These are phyloP conservation scores for Peronosclerospora sorghi DNA, from an alignment of 352 stramenopile genomes.

Conservation along the genomic window DNA sequence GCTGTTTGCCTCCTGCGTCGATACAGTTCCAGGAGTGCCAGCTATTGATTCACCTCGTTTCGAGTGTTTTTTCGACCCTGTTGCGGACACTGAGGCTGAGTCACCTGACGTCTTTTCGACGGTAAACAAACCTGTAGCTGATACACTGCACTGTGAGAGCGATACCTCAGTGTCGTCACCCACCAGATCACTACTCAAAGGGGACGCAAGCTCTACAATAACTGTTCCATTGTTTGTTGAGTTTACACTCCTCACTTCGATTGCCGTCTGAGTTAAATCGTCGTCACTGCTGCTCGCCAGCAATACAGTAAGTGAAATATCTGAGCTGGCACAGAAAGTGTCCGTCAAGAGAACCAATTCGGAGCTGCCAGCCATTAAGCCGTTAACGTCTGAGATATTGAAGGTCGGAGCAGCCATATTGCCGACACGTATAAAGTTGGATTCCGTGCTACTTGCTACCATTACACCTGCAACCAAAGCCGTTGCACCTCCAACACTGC, in stretches of 20 bases:
- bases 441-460: slow-evolving; percentile 37
- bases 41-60: slow-evolving; percentile 3
- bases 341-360: slow-evolving; percentile 29
- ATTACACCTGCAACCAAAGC: slow-evolving; percentile 38
- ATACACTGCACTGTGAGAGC: slow-evolving; percentile 40
- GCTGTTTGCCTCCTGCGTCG: slow-evolving; percentile 39
- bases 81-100: slow-evolving; percentile 9
- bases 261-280: slow-evolving; percentile 1
- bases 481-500: slow-evolving; percentile 16
- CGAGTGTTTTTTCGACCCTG: slow-evolving; percentile 6
- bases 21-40: slow-evolving; percentile 13
- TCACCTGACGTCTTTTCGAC: slow-evolving; percentile 9
- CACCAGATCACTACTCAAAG: slow-evolving; percentile 21
- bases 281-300: slow-evolving; percentile 5
- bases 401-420: slow-evolving; percentile 30
- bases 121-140: slow-evolving; percentile 10
- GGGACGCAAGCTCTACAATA: slow-evolving; percentile 24
- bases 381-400: slow-evolving; percentile 28
- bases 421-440: slow-evolving; percentile 34
- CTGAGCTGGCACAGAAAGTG: slow-evolving; percentile 25
- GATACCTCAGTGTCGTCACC: slow-evolving; percentile 26
- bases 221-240: slow-evolving; percentile 33
- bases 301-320: slow-evolving; percentile 27
- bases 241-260: slow-evolving; percentile 27
- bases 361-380: slow-evolving; percentile 22